Percentiles rank a stretch among this genome's conserved stretches.
These are phyloP conservation scores for Metarhizium anisopliae DNA, from an alignment of 2,329 filamentous ascomycete species.

Conservation along the genomic window DNA sequence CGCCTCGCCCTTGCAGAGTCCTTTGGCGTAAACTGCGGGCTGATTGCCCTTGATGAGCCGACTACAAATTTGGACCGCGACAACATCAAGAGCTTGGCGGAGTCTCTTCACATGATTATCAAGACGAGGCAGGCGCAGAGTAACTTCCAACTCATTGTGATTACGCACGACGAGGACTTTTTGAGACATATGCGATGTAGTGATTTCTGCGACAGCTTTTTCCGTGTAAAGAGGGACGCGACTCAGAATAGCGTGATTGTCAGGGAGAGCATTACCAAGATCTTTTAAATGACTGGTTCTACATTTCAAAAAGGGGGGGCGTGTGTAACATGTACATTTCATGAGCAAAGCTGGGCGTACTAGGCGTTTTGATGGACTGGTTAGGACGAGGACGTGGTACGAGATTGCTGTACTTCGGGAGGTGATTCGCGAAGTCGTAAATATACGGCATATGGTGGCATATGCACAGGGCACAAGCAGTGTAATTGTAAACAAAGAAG, in stretches of 20 bases:
- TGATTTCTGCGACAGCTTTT: conserved; percentile 90
- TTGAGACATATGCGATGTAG: conserved; percentile 85
- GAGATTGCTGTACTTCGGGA: no score
- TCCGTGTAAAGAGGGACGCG: conserved; percentile 72
- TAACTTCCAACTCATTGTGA: conserved; percentile 97
- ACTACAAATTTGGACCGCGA: conserved; percentile 94
- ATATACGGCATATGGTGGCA: no score
- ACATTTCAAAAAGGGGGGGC: no score
- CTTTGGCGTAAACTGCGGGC: conserved; percentile 89
- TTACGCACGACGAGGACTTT: conserved; percentile 98
- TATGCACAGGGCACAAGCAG: no score
- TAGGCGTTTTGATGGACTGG: no score
- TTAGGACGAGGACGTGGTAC: no score
- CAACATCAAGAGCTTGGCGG: conserved; percentile 85
- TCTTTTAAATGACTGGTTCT: conserved; percentile 21
- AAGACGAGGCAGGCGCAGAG: conserved; percentile 70
- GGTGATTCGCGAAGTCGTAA: no score
- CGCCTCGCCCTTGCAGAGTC: conserved; percentile 92
- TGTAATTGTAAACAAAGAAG: no score
- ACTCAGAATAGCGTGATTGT: conserved; percentile 83
- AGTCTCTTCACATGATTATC: conserved; percentile 82
- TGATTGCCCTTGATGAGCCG: conserved; percentile 94
- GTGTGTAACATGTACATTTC: no score
- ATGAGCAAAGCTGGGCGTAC: no score
- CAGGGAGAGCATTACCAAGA: conserved; percentile 50